Percentiles rank a stretch among this genome's conserved stretches.
phyloP scores from a whole-genome alignment of 768 basidiomycete species.

The Trametes coccinea region DNA sequence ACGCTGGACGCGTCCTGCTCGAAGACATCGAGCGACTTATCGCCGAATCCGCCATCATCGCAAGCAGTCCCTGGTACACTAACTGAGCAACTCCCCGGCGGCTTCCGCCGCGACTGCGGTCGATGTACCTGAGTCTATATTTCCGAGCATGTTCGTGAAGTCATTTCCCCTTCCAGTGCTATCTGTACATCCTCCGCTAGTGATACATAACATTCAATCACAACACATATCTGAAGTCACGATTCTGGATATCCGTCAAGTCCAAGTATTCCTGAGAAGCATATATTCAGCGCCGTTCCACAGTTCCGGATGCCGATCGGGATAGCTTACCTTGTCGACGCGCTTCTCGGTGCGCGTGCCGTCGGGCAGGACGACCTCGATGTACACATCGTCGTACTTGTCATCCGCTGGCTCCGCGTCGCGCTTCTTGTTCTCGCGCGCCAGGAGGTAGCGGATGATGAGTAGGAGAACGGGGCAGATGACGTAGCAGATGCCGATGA shows the following conservation, averaged over 20 bases:
- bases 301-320: no score
- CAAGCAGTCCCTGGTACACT: neutral
- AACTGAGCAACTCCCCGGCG: no score
- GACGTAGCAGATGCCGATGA: conserved; percentile 67
- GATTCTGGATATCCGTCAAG: conserved; percentile 70
- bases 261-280: conserved; percentile 65
- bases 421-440: conserved; percentile 62
- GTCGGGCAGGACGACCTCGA: conserved; percentile 51
- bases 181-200: neutral
- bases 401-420: conserved; percentile 55
- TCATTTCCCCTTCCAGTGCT: neutral
- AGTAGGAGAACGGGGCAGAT: conserved; percentile 51
- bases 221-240: conserved; percentile 72
- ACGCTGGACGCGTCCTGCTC: conserved; percentile 6
- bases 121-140: no score
- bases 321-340: conserved; percentile 60
- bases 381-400: conserved; percentile 61
- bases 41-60: conserved; percentile 13
- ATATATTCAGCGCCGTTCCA: neutral
- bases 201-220: conserved; percentile 25
- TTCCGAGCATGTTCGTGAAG: no score
- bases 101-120: no score
- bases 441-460: conserved; percentile 52
- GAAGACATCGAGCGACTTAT: conserved; percentile 20
- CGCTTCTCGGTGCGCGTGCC: conserved; percentile 55